Evolutionary conservation across 768 basidiomycete species (phyloP).

Genomic region (Suillus alpinus): DNA sequence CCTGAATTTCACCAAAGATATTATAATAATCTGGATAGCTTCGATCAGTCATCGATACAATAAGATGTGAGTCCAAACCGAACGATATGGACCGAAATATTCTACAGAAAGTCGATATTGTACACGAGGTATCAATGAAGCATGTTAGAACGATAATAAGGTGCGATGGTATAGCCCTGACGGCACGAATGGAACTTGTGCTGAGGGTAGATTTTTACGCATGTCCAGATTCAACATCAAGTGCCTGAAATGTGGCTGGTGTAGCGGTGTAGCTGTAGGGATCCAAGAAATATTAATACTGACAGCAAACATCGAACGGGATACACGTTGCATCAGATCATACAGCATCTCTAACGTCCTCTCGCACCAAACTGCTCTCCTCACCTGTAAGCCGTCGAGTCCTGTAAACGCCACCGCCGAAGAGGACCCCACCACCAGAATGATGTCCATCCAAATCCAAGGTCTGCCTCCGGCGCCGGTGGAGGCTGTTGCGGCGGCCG

Average conservation of each 20-base stretch:
- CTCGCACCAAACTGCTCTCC: not conserved
- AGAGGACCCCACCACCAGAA: conserved; percentile 85
- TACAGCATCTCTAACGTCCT: not conserved
- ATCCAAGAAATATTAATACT: not conserved
- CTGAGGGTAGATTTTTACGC: not conserved
- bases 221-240: not conserved
- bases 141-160: not conserved
- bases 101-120: not conserved
- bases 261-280: not conserved
- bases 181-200: not conserved
- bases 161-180: not conserved
- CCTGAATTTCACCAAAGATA: not conserved
- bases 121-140: conserved; percentile 1
- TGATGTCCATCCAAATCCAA: conserved; percentile 31
- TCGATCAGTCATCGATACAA: not conserved
- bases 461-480: conserved; percentile 5
- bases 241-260: conserved; percentile 3
- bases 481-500: conserved; percentile 7
- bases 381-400: conserved; percentile 65
- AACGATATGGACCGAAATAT: not conserved
- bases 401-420: conserved; percentile 69
- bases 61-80: not conserved
- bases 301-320: not conserved
- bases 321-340: not conserved
- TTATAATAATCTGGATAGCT: not conserved